Evolutionary conservation across 805 yeast genomes (phyloP).

Genomic region (Wickerhamomyces strasburgensis): DNA sequence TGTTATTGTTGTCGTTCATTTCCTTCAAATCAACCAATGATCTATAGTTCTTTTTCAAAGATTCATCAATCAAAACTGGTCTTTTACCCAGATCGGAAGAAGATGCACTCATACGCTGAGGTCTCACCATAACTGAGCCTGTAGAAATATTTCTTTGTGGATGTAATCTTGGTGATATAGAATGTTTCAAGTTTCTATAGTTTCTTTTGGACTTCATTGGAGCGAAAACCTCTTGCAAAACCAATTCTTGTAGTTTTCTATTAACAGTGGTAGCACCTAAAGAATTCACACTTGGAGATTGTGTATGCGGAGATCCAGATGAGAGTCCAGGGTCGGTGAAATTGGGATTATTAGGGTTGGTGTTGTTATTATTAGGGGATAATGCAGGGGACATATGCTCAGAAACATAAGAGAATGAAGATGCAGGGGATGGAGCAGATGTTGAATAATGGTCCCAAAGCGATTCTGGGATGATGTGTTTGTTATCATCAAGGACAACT

Average conservation of each 20-base stretch:
- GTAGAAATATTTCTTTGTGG: slow-evolving; percentile 8
- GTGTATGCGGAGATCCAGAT: slow-evolving; percentile 1
- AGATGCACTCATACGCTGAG: slow-evolving; percentile 21
- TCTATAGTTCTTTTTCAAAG: slow-evolving; percentile 18
- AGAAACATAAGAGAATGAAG: slow-evolving; percentile 32
- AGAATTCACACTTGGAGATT: slow-evolving; percentile 14
- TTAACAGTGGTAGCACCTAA: slow-evolving; percentile 66
- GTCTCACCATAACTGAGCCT: slow-evolving; percentile 6
- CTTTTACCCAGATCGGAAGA: slow-evolving; percentile 22
- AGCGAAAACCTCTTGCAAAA: slow-evolving; percentile 68
- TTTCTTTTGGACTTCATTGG: slow-evolving; percentile 26
- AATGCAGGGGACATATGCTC: slow-evolving; percentile 23
- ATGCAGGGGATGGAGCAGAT: slow-evolving; percentile 36
- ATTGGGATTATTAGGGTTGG: no score
- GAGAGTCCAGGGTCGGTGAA: slow-evolving; percentile 1
- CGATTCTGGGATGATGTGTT: slow-evolving; percentile 84
- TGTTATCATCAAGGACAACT: slow-evolving; percentile 87
- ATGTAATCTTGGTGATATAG: slow-evolving; percentile 19
- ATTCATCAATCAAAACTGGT: slow-evolving; percentile 11
- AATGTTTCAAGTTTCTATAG: slow-evolving; percentile 9
- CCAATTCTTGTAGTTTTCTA: slow-evolving; percentile 64
- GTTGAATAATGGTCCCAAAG: slow-evolving; percentile 58
- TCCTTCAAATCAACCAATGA: slow-evolving; percentile 24
- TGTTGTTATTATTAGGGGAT: slow-evolving; percentile 5
- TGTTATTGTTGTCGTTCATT: slow-evolving; percentile 4